Conservation (phyloP, 352 stramenopile species). For the Aphanomyces astaci region DNA sequence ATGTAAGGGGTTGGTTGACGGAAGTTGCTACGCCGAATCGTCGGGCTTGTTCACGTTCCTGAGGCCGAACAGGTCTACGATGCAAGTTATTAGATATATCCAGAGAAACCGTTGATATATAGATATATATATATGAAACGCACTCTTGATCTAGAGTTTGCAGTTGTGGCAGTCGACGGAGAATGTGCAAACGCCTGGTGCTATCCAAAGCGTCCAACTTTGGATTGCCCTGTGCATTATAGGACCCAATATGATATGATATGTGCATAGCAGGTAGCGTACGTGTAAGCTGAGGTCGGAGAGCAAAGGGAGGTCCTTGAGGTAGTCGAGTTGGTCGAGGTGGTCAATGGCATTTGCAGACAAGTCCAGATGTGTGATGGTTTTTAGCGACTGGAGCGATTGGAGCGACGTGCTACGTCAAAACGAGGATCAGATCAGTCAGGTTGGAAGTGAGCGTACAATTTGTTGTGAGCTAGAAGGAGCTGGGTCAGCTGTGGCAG, state of each 20-base stretch:
- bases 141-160: slow-evolving; percentile 38
- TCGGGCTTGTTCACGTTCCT: slow-evolving; percentile 29
- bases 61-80: slow-evolving; percentile 32
- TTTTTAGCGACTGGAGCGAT: slow-evolving; percentile 35
- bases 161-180: slow-evolving; percentile 49
- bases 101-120: neutral
- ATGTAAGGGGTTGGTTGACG: neutral
- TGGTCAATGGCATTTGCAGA: slow-evolving; percentile 40
- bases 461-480: slow-evolving; percentile 42
- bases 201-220: slow-evolving; percentile 28
- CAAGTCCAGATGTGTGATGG: slow-evolving; percentile 36
- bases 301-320: slow-evolving; percentile 40
- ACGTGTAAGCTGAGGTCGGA: slow-evolving; percentile 39
- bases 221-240: slow-evolving; percentile 38
- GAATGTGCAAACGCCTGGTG: slow-evolving; percentile 45
- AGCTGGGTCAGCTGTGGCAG: slow-evolving; percentile 39
- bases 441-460: slow-evolving; percentile 29
- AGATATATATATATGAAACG: no score
- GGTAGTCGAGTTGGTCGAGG: slow-evolving; percentile 46
- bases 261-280: no score
- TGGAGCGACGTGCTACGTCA: slow-evolving; percentile 17
- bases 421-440: neutral
- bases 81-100: neutral
- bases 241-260: neutral
- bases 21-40: neutral